phyloP scores from a whole-genome alignment of 768 basidiomycete species.

The Coprinopsis marcescibilis region DNA sequence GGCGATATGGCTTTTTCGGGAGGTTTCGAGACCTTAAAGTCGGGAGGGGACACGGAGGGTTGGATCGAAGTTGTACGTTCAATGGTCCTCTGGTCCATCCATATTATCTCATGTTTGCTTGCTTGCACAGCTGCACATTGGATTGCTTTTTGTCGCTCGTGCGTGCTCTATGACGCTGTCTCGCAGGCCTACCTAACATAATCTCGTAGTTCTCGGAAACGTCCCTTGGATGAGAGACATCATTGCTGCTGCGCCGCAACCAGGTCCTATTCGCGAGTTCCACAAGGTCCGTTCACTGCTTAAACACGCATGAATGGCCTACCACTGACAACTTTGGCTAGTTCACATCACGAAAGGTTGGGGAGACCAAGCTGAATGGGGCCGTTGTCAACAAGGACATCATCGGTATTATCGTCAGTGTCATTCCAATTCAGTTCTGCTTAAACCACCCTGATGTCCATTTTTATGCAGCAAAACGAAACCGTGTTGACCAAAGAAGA shows the following conservation, averaged over 20 bases:
- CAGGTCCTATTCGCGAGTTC: constrained; percentile 17
- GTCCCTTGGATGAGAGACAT: constrained; percentile 20
- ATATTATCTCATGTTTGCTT: not conserved
- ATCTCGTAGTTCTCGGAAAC: constrained; percentile 17
- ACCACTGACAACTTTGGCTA: constrained; percentile 1
- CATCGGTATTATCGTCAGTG: constrained; percentile 18
- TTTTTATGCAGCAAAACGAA: constrained; percentile 15
- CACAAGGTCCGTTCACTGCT: constrained; percentile 9
- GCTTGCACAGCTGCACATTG: constrained; percentile 12
- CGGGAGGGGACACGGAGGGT: constrained; percentile 18
- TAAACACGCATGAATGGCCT: not conserved
- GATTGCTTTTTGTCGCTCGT: constrained; percentile 17
- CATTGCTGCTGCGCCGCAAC: constrained; percentile 14
- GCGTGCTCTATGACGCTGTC: not conserved
- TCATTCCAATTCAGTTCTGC: not conserved
- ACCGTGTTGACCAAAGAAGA: constrained; percentile 11
- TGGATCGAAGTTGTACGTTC: constrained; percentile 18
- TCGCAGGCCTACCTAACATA: not conserved
- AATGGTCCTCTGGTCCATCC: not conserved
- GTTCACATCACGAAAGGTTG: constrained; percentile 13
- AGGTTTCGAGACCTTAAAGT: constrained; percentile 20
- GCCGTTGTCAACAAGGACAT: constrained; percentile 14
- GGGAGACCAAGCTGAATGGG: constrained; percentile 11
- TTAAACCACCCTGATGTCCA: not conserved
- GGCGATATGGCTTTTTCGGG: constrained; percentile 24